Percentiles rank a stretch among this genome's conserved stretches.
phyloP scores from a whole-genome alignment of 2,329 filamentous ascomycete species.

The Aspergillus amoenus region DNA sequence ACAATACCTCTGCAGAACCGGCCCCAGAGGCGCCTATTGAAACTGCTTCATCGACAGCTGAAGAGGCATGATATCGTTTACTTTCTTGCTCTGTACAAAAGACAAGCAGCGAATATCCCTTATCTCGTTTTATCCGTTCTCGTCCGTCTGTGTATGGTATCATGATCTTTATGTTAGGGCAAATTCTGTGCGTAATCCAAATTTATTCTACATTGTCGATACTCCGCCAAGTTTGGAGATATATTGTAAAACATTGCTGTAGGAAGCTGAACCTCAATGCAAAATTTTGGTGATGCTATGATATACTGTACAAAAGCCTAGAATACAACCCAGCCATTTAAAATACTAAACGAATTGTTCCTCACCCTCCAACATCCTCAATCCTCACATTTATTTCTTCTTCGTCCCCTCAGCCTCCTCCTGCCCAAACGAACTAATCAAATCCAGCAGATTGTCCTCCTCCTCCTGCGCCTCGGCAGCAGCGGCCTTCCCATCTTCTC shows the following conservation, averaged over 20 bases:
- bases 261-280: neutral
- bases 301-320: slow-evolving; percentile 15
- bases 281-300: slow-evolving; percentile 5
- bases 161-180: slow-evolving; percentile 15
- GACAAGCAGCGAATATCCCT: slow-evolving; percentile 12
- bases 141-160: slow-evolving; percentile 12
- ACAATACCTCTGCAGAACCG: slow-evolving; percentile 21
- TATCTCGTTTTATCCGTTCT: neutral
- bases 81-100: slow-evolving; percentile 17
- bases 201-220: slow-evolving; percentile 6
- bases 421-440: slow-evolving; percentile 54
- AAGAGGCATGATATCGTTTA: slow-evolving; percentile 18
- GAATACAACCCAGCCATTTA: slow-evolving; percentile 16
- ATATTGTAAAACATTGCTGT: neutral
- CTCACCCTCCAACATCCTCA: neutral
- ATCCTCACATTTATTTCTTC: slow-evolving; percentile 34
- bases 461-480: slow-evolving; percentile 47
- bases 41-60: slow-evolving; percentile 13
- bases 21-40: slow-evolving; percentile 12
- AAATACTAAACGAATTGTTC: slow-evolving; percentile 1
- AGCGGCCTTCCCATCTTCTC: slow-evolving; percentile 30
- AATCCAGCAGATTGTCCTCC: slow-evolving; percentile 57
- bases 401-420: slow-evolving; percentile 35
- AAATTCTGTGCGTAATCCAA: slow-evolving; percentile 13
- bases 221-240: neutral